Evolutionary conservation across 805 yeast genomes (phyloP).

Genomic region (Ogataea dorogensis): DNA sequence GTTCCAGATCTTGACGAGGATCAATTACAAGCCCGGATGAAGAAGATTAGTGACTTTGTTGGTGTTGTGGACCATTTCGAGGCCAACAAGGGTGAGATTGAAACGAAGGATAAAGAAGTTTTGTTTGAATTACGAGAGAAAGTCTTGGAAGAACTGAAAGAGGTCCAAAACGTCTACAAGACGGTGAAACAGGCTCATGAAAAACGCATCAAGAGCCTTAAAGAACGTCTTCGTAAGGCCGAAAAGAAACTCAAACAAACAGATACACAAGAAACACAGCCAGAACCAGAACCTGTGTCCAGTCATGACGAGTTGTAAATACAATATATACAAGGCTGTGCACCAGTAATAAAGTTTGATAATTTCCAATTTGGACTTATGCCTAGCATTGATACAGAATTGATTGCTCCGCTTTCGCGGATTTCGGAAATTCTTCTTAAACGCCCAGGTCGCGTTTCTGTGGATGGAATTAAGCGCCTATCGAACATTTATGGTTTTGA

Average conservation of each 20-base stretch:
- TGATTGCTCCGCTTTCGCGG: conserved; percentile 32
- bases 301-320: conserved; percentile 22
- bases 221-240: conserved; percentile 20
- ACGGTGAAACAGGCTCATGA: conserved; percentile 28
- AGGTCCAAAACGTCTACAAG: conserved; percentile 16
- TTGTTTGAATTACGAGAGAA: conserved; percentile 27
- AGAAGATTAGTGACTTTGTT: conserved; percentile 28
- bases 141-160: conserved; percentile 18
- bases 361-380: conserved; percentile 13
- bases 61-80: conserved; percentile 31
- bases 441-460: conserved; percentile 36
- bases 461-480: conserved; percentile 34
- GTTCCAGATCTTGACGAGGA: conserved; percentile 27
- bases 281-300: conserved; percentile 1
- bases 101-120: conserved; percentile 20
- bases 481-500: conserved; percentile 40
- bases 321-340: conserved; percentile 8
- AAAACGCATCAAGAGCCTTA: conserved; percentile 28
- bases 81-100: conserved; percentile 22
- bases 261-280: conserved; percentile 17
- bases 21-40: conserved; percentile 29
- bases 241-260: conserved; percentile 22
- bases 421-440: conserved; percentile 34
- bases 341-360: conserved; percentile 1
- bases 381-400: conserved; percentile 36